Base-by-base conservation (phyloP, 176 grass and related monocot genomes). In the Dendrocalamus sinicus region DNA sequence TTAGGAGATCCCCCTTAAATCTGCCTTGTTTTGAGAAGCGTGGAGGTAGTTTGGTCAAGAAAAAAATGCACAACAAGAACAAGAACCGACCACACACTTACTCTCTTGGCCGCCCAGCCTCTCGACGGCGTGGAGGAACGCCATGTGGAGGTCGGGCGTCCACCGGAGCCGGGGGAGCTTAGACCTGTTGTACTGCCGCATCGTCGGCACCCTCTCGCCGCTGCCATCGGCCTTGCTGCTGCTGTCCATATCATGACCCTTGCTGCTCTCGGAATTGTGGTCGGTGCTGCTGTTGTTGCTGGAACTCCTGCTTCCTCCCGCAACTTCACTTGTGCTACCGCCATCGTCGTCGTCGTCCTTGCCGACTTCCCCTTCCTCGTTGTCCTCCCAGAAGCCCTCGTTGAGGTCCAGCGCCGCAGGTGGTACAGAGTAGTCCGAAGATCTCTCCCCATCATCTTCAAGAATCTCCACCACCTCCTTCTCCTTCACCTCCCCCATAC, bases 51-150 rank as follows among this genome's bases (percentile, higher is more conserved):
- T 66, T 35, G 16, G 6, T 35, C 28, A 66, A 8, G 39, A 75
- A 54, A 79, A 39, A 44, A 20, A 19, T 22, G 22, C 13, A 57
- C 24, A 7, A 5, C 7, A 74, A 57, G 12, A 82, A 58, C 17
- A 19, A 2, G 4, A 32, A 28, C 28, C 26, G 28, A 35, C 14
- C 4, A 22, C 64, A 52, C 37, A 69, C 92, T 94, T 92, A 99
- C 97, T 99, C 79, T 99, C 97, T 92, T 96, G 94, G n/a, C 97
- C 97, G 19, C 97, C 97, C 24, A 99, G 92, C 53, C 89, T 82
- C 86, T 99, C 94, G 12, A 99, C 89, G 40, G 97, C 92, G 45
- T 96, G 94, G 79, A 99, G 77, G 75, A 99, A 99, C 28, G 97
- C 84, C 83, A 92, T 91, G 78, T 99, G 97, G 47, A 99, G 97